Base-by-base conservation (phyloP, 345 rosid species). In the Moringa oleifera region DNA sequence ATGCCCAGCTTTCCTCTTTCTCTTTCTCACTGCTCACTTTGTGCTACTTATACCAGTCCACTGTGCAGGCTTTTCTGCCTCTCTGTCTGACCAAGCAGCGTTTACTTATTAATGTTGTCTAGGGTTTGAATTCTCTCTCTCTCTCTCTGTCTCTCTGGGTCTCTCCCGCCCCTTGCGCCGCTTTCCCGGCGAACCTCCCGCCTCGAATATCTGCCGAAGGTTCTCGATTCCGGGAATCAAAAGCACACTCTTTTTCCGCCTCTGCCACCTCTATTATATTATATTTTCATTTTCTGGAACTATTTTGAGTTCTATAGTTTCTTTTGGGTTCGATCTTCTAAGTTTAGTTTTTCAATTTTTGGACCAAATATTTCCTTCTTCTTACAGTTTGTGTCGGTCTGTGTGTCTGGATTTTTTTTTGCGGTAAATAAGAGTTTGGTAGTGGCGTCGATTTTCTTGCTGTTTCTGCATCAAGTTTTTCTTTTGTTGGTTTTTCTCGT, bases 1-100 rank as follows among this genome's bases (percentile, higher is more conserved):
- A n/a, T n/a, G n/a, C n/a, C n/a, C n/a, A n/a, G 19, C 75, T 66
- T 71, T 66, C 37, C 68, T 67, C 55, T 51, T 50, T 57, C 25
- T 70, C 61, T 55, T 22, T n/a, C 21, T 62, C 45, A n/a, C 55
- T 28, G 16, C 16, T 7, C 25, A 23, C 18, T 25, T 23, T 6
- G 19, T 25, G 17, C 33, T 45, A 20, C 62, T 58, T 33, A 20
- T 22, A 56, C 62, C 50, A 23, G 41, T 28, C 56, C 50, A 36
- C 37, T 58, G 7, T 52, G n/a, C n/a, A n/a, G n/a, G n/a, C n/a
- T n/a, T n/a, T n/a, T n/a, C n/a, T n/a, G n/a, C n/a, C n/a, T n/a
- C n/a, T 55, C 55, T 51, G 62, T 41, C 60, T 59, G 18, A 31
- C 23, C 18, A 18, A n/a, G n/a, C 23, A 22, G 3, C 17, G 22